Conservation (phyloP, 2,329 filamentous ascomycete species). For the Hymenotorrendiella dingleyae region DNA sequence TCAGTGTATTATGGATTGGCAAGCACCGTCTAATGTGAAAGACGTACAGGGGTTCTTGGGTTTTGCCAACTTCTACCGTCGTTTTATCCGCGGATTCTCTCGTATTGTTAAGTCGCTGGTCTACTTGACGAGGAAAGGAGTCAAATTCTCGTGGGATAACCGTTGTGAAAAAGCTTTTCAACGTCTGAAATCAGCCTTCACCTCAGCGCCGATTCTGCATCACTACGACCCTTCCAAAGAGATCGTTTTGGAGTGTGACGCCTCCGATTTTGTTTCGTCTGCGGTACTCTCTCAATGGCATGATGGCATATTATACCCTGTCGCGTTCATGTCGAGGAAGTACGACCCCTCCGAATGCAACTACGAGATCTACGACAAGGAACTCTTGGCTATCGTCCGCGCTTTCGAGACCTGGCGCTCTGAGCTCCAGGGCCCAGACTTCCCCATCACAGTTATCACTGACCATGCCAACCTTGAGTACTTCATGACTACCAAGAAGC, state of each 20-base stretch:
- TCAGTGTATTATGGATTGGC: not conserved
- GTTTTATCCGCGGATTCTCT: not conserved
- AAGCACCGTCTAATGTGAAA: not conserved
- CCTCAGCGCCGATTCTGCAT: not conserved
- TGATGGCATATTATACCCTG: constrained; percentile 6
- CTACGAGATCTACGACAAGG: constrained; percentile 31
- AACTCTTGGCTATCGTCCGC: constrained; percentile 28
- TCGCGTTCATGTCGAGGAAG: constrained; percentile 25
- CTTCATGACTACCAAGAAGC: constrained; percentile 4
- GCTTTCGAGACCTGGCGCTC: constrained; percentile 7
- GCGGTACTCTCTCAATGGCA: not conserved
- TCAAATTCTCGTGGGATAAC: not conserved
- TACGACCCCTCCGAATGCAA: constrained; percentile 23
- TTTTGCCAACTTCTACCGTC: constrained; percentile 1
- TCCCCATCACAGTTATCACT: not conserved
- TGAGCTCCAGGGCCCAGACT: not conserved
- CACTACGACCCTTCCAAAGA: not conserved
- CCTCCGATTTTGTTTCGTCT: not conserved
- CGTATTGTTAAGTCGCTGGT: not conserved
- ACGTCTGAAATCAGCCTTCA: not conserved
- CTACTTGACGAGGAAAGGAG: not conserved
- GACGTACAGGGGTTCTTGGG: not conserved
- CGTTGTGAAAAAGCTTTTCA: not conserved
- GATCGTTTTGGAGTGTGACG: not conserved
- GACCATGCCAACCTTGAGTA: too few relatives aligned